A percentile compares a stretch with the other conserved stretches of the same genome.
Evolutionary conservation across 2,329 filamentous ascomycete species (phyloP).

Genomic region (Claviceps sp.): DNA sequence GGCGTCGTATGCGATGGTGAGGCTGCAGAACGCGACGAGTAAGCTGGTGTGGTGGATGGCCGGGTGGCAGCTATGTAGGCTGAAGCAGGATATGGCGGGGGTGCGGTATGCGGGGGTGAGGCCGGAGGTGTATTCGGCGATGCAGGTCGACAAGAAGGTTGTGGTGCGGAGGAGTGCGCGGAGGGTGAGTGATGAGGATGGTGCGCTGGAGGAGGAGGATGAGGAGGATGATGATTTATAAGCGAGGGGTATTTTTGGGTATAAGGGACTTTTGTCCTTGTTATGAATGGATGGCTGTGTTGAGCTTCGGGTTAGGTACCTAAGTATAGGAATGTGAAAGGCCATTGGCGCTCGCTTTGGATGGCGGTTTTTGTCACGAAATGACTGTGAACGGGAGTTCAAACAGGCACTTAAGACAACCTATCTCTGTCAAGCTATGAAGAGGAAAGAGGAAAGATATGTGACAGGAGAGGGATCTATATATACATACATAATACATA

Average conservation of each 20-base stretch:
- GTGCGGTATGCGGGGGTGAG: constrained; percentile 18
- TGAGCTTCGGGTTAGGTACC: too few relatives aligned
- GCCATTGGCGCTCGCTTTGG: too few relatives aligned
- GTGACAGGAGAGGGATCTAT: too few relatives aligned
- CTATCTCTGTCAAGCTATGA: too few relatives aligned
- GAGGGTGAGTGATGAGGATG: constrained; percentile 14
- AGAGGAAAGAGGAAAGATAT: too few relatives aligned
- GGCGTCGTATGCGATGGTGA: constrained; percentile 33
- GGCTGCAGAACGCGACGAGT: constrained; percentile 10
- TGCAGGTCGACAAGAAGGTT: constrained; percentile 22
- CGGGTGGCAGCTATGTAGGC: constrained; percentile 31
- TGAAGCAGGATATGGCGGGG: constrained; percentile 26
- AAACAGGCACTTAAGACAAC: too few relatives aligned
- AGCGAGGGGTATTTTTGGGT: too few relatives aligned
- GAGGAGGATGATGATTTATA: background rate
- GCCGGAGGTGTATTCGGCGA: constrained; percentile 21
- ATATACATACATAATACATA: too few relatives aligned
- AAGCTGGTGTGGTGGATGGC: constrained; percentile 34
- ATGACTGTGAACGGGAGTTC: too few relatives aligned
- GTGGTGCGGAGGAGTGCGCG: constrained; percentile 11
- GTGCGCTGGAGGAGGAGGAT: background rate
- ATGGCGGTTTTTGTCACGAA: too few relatives aligned
- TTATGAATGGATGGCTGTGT: too few relatives aligned
- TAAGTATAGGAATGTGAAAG: too few relatives aligned
- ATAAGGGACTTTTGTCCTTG: background rate